Percentiles rank a stretch among this genome's conserved stretches.
Evolutionary conservation across 129 eudicot species (phyloP).

Genomic region (Apium graveolens): DNA sequence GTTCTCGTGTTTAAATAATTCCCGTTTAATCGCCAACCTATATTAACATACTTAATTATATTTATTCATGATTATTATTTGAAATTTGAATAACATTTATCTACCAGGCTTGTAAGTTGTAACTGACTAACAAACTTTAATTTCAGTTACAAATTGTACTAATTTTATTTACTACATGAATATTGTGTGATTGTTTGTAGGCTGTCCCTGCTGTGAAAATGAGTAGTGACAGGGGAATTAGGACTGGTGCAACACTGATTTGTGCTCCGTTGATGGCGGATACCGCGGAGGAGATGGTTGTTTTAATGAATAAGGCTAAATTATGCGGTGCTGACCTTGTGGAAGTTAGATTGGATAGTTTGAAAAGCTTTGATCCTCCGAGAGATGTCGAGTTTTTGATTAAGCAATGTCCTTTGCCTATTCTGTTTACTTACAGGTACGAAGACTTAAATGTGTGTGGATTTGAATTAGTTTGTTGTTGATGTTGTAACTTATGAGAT

Average conservation of each 20-base stretch:
- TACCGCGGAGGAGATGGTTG: slow-evolving; percentile 58
- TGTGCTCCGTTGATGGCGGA: slow-evolving; percentile 92
- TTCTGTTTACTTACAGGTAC: slow-evolving; percentile 88
- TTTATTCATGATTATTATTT: background rate
- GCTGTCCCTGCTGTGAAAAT: slow-evolving; percentile 40
- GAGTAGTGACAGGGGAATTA: slow-evolving; percentile 27
- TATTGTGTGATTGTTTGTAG: background rate
- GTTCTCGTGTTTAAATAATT: background rate
- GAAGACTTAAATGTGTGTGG: background rate
- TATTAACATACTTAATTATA: background rate
- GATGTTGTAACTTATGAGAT: background rate
- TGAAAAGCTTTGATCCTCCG: slow-evolving; percentile 43
- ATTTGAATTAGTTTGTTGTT: background rate
- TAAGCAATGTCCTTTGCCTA: slow-evolving; percentile 57
- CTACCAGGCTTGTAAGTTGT: background rate
- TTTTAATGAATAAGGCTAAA: slow-evolving; percentile 53
- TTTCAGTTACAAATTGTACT: background rate
- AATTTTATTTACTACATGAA: background rate
- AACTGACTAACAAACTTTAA: background rate
- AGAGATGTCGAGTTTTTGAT: slow-evolving; percentile 47
- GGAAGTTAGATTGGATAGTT: slow-evolving; percentile 78
- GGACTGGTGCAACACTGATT: slow-evolving; percentile 59
- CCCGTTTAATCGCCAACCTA: background rate
- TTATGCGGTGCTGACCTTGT: slow-evolving; percentile 80
- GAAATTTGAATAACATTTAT: background rate